Evolutionary conservation across 192 early-diverging fungal genomes (phyloP), one percentile per base, ranked within the genome.

Genomic region (Dimargaris cristalligena): DNA sequence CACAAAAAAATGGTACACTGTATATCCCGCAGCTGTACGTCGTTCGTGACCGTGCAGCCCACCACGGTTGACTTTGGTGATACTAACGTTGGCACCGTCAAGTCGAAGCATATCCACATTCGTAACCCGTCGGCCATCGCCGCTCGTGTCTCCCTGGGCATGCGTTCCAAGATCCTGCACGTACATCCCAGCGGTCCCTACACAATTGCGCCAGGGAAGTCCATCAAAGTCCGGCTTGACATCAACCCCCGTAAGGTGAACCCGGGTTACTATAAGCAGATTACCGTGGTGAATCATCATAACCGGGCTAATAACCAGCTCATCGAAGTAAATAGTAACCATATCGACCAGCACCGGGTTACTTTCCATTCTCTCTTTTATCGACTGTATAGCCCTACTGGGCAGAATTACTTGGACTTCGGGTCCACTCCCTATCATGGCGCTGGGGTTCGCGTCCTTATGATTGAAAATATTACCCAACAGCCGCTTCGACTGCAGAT

Each of bases 191-290:
- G 79, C 26, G 85, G 84, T 32, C 80, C 91, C 22, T 60, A 72
- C 6, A 64, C 69, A 2, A 86, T 96, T 31, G 84, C 87, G 30
- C 85, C 95, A 49, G 78, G 80, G 54, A 79, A 84, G 49, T 78
- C 82, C 23, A 77, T 79, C 18, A 80, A 87, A 38, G 74, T 91
- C 23, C 91, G 91, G 62, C 73, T 98, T 10, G 92, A 98, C 67
- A 88, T 96, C 34, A 96, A 93, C 65, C 95, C 95, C 2, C 85
- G 95, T 16, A 94, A 94, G 66, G 84, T 94, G n/a, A 98, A 98
- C 60, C 87, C 92, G 3, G 91, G 94, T 34, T 98, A 98, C 66
- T 81, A 89, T 49, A 98, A 98, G 64, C 89, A 98, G 71, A 80
- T 98, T 1, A 93, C 91, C 0, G 78, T 98, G 22, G 86, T 90